Conservation (phyloP, 2,329 filamentous ascomycete genomes). For the Alternaria dauci region DNA sequence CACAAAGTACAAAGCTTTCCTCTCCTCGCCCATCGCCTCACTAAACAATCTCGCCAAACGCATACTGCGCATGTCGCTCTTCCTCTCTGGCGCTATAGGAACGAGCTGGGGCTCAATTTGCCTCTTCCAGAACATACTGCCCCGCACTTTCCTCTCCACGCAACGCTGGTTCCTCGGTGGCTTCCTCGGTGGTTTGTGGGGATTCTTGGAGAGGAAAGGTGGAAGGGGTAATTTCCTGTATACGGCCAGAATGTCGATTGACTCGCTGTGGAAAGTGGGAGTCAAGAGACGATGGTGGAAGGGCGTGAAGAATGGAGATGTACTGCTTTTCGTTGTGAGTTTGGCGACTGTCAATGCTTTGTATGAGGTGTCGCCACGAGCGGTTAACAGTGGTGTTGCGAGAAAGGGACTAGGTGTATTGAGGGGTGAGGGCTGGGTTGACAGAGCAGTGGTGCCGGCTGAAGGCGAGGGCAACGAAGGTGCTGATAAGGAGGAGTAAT, state of each 20-base stretch:
- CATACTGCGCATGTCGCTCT: constrained; percentile 77
- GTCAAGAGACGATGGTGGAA: constrained; percentile 89
- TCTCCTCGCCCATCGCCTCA: constrained; percentile 73
- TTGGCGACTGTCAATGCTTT: constrained; percentile 80
- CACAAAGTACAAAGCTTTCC: constrained; percentile 71
- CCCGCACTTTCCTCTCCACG: constrained; percentile 76
- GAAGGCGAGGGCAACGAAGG: constrained; percentile 20
- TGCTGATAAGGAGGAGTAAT: constrained; percentile 1
- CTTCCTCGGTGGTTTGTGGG: constrained; percentile 85
- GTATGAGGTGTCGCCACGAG: constrained; percentile 74
- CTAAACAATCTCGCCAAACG: constrained; percentile 71
- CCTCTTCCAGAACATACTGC: constrained; percentile 82
- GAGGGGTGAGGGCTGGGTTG: constrained; percentile 77
- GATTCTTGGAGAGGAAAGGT: constrained; percentile 73
- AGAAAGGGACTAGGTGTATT: constrained; percentile 78
- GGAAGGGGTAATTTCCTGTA: constrained; percentile 75
- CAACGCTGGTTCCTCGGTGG: constrained; percentile 92
- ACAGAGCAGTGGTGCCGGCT: constrained; percentile 58
- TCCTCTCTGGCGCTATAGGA: constrained; percentile 83
- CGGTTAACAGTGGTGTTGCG: constrained; percentile 71
- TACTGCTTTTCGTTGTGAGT: constrained; percentile 81
- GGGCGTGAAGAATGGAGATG: constrained; percentile 81
- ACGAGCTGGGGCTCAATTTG: constrained; percentile 90
- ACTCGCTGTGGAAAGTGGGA: constrained; percentile 92
- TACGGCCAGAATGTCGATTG: constrained; percentile 77